Percentiles rank a stretch among this genome's conserved stretches.
Evolutionary conservation across 768 basidiomycete genomes (phyloP).

Genomic region (Hortiboletus campestris): DNA sequence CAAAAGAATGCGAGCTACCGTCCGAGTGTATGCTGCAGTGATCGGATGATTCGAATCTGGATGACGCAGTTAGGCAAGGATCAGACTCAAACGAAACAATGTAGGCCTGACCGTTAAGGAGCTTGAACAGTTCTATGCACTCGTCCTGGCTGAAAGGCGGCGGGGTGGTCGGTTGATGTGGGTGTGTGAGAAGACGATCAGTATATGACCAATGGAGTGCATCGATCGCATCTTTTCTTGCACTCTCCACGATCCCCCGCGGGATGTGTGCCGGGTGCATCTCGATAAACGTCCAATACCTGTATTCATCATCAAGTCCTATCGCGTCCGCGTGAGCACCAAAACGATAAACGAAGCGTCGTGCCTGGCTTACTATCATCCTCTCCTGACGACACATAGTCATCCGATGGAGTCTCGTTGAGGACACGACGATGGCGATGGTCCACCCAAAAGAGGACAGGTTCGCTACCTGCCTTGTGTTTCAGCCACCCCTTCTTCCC

Average conservation of each 20-base stretch:
- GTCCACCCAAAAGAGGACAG: conserved; percentile 60
- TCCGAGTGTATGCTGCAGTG: conserved; percentile 52
- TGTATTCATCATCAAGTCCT: conserved; percentile 75
- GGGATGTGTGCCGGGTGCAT: conserved; percentile 70
- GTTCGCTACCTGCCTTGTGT: conserved; percentile 31
- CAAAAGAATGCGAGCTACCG: conserved; percentile 66
- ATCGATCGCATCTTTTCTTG: conserved; percentile 68
- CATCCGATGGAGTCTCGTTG: conserved; percentile 41
- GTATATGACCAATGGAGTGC: conserved; percentile 80
- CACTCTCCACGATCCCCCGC: conserved; percentile 47
- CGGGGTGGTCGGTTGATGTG: conserved; percentile 41
- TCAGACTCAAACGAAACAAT: neutral
- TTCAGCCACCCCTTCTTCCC: conserved; percentile 31
- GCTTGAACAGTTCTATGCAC: conserved; percentile 66
- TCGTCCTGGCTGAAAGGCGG: conserved; percentile 76
- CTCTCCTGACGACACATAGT: conserved; percentile 23
- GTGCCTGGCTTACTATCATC: conserved; percentile 40
- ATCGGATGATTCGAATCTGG: conserved; percentile 23
- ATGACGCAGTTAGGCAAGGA: conserved; percentile 1
- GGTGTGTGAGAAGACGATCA: conserved; percentile 67
- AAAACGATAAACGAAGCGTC: neutral
- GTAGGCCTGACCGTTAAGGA: conserved; percentile 41
- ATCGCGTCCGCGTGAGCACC: neutral
- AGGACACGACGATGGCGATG: conserved; percentile 57
- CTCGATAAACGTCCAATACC: conserved; percentile 83